Evolutionary conservation across 495 filamentous ascomycete species (phyloP), one percentile per base, ranked within the genome.

Genomic region (Parathielavia hyrcaniae): DNA sequence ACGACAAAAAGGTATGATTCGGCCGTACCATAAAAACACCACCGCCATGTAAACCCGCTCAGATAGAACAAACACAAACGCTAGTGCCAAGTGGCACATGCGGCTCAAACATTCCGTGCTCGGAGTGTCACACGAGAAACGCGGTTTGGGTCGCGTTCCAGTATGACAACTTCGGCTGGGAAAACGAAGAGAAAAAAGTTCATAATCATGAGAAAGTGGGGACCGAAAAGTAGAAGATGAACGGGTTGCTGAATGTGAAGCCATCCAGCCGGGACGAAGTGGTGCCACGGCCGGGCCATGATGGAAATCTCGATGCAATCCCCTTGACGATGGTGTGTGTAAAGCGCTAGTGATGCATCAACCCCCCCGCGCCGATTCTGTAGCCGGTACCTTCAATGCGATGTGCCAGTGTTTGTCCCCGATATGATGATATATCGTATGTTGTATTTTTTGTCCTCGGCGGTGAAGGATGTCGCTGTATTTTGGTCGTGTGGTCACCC

Each of bases 301-400:
- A 55, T 47, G 41, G 26, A 48, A n/a, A 36, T 7, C 44, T 26
- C 43, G 17, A 55, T 48, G 44, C 41, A 45, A 40, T 55, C 43
- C 53, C 39, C 39, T 55, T 54, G 23, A 32, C 44, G 20, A 47
- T 39, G 32, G 30, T 50, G 53, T 48, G 41, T 48, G 53, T 46
- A 45, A 45, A 46, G 52, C 32, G 39, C 51, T 38, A 32, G 40
- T 55, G 53, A 34, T 55, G 53, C 47, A 55, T 55, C 53, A 38
- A 19, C 23, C 53, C 53, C 47, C 53, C 53, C 34, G 23, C 39
- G 32, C 53, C 41, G 47, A 39, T 43, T 48, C 53, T 47, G 45
- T 45, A 47, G 32, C 32, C 36, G 17, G 53, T 26, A 47, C 44
- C 17, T 34, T 20, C 44, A 17, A 38, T 55, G 41, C 47, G n/a